Percentiles rank a stretch among this genome's conserved stretches.
phyloP scores from a whole-genome alignment of 306 rosid species.

The Calophaca sinica region DNA sequence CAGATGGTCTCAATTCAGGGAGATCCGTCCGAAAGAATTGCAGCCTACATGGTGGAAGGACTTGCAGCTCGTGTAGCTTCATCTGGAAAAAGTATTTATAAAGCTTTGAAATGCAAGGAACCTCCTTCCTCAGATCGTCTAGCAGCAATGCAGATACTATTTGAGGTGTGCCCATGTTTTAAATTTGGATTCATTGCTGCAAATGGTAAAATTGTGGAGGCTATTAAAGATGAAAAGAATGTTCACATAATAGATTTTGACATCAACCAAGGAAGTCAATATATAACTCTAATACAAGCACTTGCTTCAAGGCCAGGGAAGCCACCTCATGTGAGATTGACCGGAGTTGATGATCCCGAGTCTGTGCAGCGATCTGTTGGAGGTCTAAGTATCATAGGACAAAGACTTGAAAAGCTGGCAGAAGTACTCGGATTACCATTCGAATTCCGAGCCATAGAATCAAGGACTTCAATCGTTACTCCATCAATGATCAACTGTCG shows the following conservation, averaged over 20 bases:
- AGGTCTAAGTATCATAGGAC: constrained; percentile 81
- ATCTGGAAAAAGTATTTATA: constrained; percentile 77
- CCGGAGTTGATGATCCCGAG: constrained; percentile 93
- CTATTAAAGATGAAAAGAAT: constrained; percentile 70
- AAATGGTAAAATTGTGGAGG: constrained; percentile 81
- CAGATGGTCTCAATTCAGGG: constrained; percentile 87
- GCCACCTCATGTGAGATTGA: constrained; percentile 71
- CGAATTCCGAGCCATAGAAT: constrained; percentile 76
- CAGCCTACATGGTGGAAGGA: constrained; percentile 98
- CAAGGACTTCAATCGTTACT: constrained; percentile 62
- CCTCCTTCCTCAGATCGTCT: constrained; percentile 90
- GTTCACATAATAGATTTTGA: constrained; percentile 90
- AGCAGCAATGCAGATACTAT: constrained; percentile 96
- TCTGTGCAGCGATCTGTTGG: constrained; percentile 87
- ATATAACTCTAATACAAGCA: constrained; percentile 81
- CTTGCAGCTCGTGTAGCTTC: constrained; percentile 84
- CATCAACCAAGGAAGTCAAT: constrained; percentile 90
- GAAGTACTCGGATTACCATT: constrained; percentile 71
- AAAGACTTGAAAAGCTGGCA: constrained; percentile 84
- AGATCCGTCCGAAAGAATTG: constrained; percentile 89
- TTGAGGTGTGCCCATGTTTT: constrained; percentile 96
- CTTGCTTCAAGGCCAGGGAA: constrained; percentile 68
- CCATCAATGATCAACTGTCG: constrained; percentile 77
- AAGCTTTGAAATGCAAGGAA: constrained; percentile 89
- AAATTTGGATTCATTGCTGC: constrained; percentile 92